phyloP scores from a whole-genome alignment of 2,329 filamentous ascomycete species.

The Cercospora berteroae region DNA sequence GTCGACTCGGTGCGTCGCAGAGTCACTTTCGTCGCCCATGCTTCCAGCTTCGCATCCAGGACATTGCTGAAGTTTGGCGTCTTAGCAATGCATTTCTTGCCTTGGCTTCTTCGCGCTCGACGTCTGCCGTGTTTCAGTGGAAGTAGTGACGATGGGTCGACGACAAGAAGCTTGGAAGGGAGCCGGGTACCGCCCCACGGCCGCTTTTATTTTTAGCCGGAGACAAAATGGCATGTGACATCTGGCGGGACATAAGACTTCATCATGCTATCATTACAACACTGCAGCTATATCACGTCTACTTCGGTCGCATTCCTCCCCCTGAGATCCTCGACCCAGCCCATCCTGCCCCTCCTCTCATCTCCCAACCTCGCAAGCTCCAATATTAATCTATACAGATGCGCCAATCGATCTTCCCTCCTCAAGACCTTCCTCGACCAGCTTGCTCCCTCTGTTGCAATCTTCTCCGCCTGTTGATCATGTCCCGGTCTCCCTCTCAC shows the following conservation, averaged over 20 bases:
- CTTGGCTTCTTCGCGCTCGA: background rate
- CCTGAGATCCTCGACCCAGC: background rate
- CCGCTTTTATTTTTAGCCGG: background rate
- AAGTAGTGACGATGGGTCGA: background rate
- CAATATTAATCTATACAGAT: background rate
- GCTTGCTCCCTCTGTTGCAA: background rate
- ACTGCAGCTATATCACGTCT: background rate
- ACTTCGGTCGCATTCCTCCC: background rate
- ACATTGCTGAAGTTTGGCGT: conserved; percentile 4
- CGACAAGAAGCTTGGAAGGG: background rate
- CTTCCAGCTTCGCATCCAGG: conserved; percentile 24
- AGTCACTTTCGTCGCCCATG: conserved; percentile 60
- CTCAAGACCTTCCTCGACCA: background rate
- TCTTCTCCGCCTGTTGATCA: background rate
- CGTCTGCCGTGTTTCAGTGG: background rate
- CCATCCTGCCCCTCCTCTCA: background rate
- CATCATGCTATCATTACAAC: background rate
- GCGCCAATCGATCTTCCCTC: background rate
- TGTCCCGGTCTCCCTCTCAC: background rate
- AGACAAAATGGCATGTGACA: background rate
- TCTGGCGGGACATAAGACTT: background rate
- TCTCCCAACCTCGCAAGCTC: background rate
- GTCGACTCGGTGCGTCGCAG: conserved; percentile 58
- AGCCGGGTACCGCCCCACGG: background rate
- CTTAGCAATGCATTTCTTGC: background rate